Evolutionary conservation across 176 grass and related monocot genomes (phyloP).

Genomic region (Miscanthus lutarioriparius): DNA sequence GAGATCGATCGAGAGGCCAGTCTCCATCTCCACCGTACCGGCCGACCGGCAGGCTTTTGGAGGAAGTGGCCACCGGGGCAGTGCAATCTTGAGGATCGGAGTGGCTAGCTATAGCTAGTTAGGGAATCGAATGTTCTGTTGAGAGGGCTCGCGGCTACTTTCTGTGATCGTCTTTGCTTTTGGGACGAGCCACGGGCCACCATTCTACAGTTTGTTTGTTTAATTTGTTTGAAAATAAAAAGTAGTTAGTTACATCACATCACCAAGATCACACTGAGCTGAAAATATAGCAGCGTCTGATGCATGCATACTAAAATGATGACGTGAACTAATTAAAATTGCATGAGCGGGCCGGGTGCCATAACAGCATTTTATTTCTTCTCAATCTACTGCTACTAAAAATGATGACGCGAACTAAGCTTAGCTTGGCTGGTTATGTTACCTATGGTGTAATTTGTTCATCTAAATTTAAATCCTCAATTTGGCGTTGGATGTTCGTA

Average conservation of each 20-base stretch:
- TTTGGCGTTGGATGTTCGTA: neutral
- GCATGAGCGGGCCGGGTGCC: no score
- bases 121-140: slow-evolving; percentile 18
- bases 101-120: neutral
- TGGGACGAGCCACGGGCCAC: slow-evolving; percentile 13
- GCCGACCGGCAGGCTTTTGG: neutral
- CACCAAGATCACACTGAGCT: neutral
- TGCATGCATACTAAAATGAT: no score
- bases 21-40: neutral
- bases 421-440: neutral
- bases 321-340: no score
- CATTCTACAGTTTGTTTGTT: neutral
- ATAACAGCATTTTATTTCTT: neutral
- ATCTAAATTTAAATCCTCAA: neutral
- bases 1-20: neutral
- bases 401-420: neutral
- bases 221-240: neutral
- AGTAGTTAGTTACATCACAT: neutral
- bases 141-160: neutral
- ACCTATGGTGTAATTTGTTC: neutral
- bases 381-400: neutral
- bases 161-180: slow-evolving; percentile 28
- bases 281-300: neutral
- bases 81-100: neutral
- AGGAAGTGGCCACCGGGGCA: neutral